Evolutionary conservation across 371 early-diverging fungal species (phyloP), one percentile per base, ranked within the genome.

Genomic region (Saksenaea oblongispora): DNA sequence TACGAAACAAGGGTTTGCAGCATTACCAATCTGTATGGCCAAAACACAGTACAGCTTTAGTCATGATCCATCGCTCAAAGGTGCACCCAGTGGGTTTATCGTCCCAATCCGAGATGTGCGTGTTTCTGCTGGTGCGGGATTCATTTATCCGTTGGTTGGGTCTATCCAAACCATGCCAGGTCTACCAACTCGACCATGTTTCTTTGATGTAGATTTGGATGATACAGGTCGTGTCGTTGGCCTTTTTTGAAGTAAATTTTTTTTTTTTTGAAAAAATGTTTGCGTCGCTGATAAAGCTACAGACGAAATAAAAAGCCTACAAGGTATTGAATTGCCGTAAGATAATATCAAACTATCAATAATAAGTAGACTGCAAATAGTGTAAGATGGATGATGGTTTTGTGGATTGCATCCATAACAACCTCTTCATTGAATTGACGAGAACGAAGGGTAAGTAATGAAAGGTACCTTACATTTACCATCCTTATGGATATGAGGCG

Each of bases 91-190:
- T 34, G 95, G 91, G 77, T 97, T 97, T 70, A 87, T 82, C 44
- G 86, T 96, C 31, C 95, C 95, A 7, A 89, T 97, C 54, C 88
- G 96, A 35, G 97, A 97, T 66, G 89, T 97, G 54, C 87, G 95
- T 36, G 93, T 93, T 3, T 89, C 89, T 9, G 93, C 92, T 11
- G 97, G 96, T 41, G 97, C 97, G 10, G 96, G 96, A 15, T 97
- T 97, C 85, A 72, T 97, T 22, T 97, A 95, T 73, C 96, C 97
- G 41, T 79, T 97, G 41, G 85, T 94, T 26, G 97, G 97, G 27
- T 87, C 89, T 55, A 96, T 97, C 93, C 93, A 91, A 69, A 97
- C 97, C 34, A 94, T 97, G 91, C 97, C 97, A 9, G 97, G 97
- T n/a, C 80, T 97, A 24, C 93, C 95, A 31, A 97, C 96, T 28